Conservation (phyloP, 1,284 basidiomycete genomes). For the Rhodotorula sp. region DNA sequence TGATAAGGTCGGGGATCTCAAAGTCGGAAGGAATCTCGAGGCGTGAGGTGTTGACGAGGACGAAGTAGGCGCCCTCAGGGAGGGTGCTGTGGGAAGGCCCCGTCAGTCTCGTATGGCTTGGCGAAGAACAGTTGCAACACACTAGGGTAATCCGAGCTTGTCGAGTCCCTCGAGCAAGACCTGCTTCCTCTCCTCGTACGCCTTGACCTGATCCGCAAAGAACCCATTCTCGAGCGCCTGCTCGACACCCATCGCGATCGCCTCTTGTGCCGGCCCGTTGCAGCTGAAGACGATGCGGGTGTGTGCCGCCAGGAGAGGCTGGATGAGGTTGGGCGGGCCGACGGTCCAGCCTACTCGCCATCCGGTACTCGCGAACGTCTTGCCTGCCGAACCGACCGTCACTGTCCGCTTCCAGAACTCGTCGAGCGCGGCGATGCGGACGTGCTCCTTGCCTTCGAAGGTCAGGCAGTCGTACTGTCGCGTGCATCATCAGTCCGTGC, state of each 20-base stretch:
- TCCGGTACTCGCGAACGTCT: conserved; percentile 93
- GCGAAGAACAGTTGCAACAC: neutral
- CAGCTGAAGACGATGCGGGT: conserved; percentile 89
- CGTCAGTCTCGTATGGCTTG: neutral
- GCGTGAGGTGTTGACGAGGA: conserved; percentile 60
- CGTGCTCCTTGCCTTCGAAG: conserved; percentile 75
- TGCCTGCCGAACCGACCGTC: conserved; percentile 70
- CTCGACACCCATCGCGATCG: conserved; percentile 80
- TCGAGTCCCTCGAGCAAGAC: conserved; percentile 78
- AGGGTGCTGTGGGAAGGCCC: conserved; percentile 54
- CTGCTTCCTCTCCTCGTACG: conserved; percentile 78
- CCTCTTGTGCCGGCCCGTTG: conserved; percentile 62
- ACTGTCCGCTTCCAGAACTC: conserved; percentile 79
- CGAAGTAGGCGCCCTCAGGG: conserved; percentile 86
- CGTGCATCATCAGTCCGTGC: neutral
- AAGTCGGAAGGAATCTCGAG: conserved; percentile 81
- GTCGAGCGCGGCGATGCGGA: conserved; percentile 85
- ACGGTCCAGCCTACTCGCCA: conserved; percentile 98
- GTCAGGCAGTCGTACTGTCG: conserved; percentile 83
- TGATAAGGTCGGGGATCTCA: conserved; percentile 70
- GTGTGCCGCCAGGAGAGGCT: conserved; percentile 81
- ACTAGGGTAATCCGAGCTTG: conserved; percentile 75
- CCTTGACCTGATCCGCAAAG: conserved; percentile 71
- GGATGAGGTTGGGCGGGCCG: conserved; percentile 77
- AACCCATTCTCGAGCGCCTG: conserved; percentile 69